These are phyloP conservation scores for Epichloe aotearoae DNA, from an alignment of 2,329 filamentous ascomycete genomes.

Conservation along the genomic window DNA sequence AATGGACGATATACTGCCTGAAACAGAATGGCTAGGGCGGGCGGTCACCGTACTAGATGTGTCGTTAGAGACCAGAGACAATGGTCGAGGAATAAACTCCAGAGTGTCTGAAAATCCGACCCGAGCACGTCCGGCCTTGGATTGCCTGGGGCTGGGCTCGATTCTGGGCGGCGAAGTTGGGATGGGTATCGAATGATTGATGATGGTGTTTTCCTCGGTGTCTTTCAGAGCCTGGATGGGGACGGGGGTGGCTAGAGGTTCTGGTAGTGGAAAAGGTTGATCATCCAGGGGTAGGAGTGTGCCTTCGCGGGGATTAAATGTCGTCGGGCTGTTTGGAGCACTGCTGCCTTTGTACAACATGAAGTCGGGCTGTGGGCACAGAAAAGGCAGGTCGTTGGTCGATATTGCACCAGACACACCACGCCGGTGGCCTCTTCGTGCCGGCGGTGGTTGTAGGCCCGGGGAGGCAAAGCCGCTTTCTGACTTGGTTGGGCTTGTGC, in stretches of 20 bases:
- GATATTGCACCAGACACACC: slow-evolving; percentile 64
- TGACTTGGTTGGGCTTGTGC: slow-evolving; percentile 55
- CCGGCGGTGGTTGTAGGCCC: slow-evolving; percentile 30
- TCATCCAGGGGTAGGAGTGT: slow-evolving; percentile 12
- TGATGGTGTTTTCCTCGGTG: not conserved
- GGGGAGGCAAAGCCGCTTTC: slow-evolving; percentile 47
- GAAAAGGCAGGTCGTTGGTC: slow-evolving; percentile 65
- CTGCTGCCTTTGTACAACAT: slow-evolving; percentile 43
- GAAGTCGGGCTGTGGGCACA: slow-evolving; percentile 44
- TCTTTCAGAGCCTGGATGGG: not conserved
- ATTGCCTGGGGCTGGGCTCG: slow-evolving; percentile 11
- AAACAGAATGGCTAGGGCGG: slow-evolving; percentile 56
- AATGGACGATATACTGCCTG: slow-evolving; percentile 69
- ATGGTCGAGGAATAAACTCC: slow-evolving; percentile 69
- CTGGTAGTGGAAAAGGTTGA: slow-evolving; percentile 4
- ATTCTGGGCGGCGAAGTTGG: slow-evolving; percentile 4
- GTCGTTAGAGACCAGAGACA: slow-evolving; percentile 75
- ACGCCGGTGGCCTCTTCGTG: slow-evolving; percentile 58
- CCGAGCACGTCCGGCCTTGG: slow-evolving; percentile 38
- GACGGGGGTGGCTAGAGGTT: slow-evolving; percentile 1
- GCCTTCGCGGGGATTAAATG: slow-evolving; percentile 20
- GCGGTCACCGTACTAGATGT: slow-evolving; percentile 66
- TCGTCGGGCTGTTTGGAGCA: slow-evolving; percentile 48
- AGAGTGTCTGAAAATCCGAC: slow-evolving; percentile 78
- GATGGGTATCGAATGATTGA: slow-evolving; percentile 4